phyloP scores from a whole-genome alignment of 2,329 filamentous ascomycete species.

The Colletotrichum sp. region DNA sequence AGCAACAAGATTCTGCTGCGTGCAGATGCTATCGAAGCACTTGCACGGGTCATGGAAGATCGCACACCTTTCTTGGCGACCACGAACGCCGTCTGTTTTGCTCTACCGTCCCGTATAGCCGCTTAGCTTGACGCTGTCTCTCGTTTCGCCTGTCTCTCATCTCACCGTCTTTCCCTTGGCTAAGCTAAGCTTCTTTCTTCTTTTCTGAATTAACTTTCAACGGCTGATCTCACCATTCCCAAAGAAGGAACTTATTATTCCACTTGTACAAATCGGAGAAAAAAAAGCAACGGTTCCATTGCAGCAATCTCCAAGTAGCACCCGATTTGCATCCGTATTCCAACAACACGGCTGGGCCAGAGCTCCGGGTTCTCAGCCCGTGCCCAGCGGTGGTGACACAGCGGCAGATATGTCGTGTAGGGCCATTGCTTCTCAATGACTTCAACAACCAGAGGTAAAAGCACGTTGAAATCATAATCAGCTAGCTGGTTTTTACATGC shows the following conservation, averaged over 20 bases:
- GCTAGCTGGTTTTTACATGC: background rate
- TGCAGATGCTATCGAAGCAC: background rate
- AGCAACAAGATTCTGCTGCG: background rate
- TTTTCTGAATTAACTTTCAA: background rate
- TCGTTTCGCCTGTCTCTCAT: background rate
- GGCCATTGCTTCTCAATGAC: no score
- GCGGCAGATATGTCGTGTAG: background rate
- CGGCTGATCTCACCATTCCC: background rate
- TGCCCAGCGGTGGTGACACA: background rate
- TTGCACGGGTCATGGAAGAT: background rate
- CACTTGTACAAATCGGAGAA: background rate
- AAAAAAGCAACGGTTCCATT: background rate
- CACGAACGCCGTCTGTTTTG: background rate
- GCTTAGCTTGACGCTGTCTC: constrained; percentile 1
- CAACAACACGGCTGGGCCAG: background rate
- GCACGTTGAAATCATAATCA: background rate
- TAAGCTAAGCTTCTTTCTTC: background rate
- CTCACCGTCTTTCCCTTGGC: background rate
- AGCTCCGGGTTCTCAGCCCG: background rate
- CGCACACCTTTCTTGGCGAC: background rate
- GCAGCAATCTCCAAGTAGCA: background rate
- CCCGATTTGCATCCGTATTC: background rate
- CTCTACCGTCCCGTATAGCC: background rate
- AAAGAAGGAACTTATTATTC: background rate
- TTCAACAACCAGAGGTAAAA: background rate